Base-by-base conservation (phyloP, 2,329 filamentous ascomycete genomes). In the Aspergillus neoniger region DNA sequence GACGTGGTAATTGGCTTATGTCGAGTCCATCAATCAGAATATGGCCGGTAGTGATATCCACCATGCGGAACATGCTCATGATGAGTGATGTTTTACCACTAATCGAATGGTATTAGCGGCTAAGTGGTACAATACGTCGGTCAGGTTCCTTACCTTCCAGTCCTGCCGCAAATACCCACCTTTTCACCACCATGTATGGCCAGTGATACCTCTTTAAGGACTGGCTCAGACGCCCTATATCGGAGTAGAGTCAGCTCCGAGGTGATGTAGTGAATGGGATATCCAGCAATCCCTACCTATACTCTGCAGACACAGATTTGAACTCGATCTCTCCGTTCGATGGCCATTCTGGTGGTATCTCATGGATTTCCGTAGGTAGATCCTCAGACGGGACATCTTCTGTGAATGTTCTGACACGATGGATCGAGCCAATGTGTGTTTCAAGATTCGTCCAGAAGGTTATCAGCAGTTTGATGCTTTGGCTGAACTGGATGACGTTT, bases 371-470 rank as follows among this genome's bases (percentile, higher is more conserved):
- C 2, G 65, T 69, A 6, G 69, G 69, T 48, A 71, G 70, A 50
- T 83, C 75, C 64, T 85, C 82, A 1, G 74, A 76, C 9, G 76
- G 67, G 1, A 80, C 78, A 30, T 74, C 76, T 6, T 76, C 74
- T 1, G 76, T 78, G 62, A 86, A 86, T n/a, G 78, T 77, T 67
- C 82, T 83, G 62, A 86, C 78, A 21, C 85, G 78, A 4, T 81
- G 76, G 8, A 88, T 79, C 9, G 84, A 84, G 7, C 85, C 85
- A 48, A 88, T 80, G 39, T 81, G 80, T 0, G 84, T 87, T 64
- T 88, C 85, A 15, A 87, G 73, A 44, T 79, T 77, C 0, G 85
- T 86, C 84, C 84, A 87, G 49, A 78, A 80, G 17, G 76, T 76
- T 7, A 85, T 76, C n/a, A 85, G 70, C 9, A 80, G 69, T 58